phyloP scores from a whole-genome alignment of 164 flowering plant species.

The Litsea cubeba region DNA sequence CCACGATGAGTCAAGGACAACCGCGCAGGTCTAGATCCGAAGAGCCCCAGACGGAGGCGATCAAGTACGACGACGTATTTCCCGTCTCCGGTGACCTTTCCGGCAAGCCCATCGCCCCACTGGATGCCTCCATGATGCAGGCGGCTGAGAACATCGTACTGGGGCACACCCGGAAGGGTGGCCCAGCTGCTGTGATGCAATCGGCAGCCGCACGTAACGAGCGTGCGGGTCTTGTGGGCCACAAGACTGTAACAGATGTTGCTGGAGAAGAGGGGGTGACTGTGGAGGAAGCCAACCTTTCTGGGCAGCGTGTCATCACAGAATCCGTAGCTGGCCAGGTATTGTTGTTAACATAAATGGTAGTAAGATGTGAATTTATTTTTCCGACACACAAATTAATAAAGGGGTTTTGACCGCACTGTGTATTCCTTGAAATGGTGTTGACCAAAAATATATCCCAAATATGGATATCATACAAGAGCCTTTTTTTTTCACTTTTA shows the following conservation, averaged over 20 bases:
- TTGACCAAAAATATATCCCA: no score
- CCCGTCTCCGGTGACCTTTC: conserved; percentile 35
- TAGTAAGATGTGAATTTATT: no score
- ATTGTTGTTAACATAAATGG: neutral
- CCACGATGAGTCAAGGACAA: conserved; percentile 47
- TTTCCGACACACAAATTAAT: no score
- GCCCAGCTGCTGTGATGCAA: conserved; percentile 40
- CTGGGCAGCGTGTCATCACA: conserved; percentile 1
- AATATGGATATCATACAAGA: no score
- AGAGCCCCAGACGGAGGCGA: conserved; percentile 19
- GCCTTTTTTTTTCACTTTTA: no score
- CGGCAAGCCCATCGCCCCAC: conserved; percentile 31
- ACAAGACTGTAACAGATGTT: conserved; percentile 29
- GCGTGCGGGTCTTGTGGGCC: conserved; percentile 40
- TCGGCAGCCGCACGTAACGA: conserved; percentile 39
- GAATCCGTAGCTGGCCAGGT: conserved; percentile 10
- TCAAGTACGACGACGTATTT: conserved; percentile 52
- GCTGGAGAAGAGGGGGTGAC: conserved; percentile 7
- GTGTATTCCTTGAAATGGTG: no score
- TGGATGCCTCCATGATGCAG: conserved; percentile 49
- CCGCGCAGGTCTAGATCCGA: conserved; percentile 18
- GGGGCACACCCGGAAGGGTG: conserved; percentile 41
- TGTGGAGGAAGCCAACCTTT: conserved; percentile 2
- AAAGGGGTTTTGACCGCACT: no score
- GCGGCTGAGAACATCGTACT: conserved; percentile 37